Base-by-base conservation (phyloP, 1,284 basidiomycete species). In the Irpex sp. region DNA sequence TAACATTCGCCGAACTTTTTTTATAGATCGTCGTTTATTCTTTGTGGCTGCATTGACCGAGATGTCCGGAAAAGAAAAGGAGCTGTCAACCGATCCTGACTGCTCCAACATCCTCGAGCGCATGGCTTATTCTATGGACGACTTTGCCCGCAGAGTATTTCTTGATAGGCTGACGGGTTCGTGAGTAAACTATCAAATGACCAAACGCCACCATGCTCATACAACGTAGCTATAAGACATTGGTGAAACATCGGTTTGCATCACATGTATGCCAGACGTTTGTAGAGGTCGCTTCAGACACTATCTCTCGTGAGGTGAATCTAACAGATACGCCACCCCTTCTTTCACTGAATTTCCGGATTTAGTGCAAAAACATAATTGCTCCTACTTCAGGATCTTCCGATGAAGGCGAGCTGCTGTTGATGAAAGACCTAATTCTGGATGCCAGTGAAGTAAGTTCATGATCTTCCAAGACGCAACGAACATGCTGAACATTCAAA, bases 201-300 rank as follows among this genome's bases (percentile, higher is more conserved):
- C 36, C 54, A 4, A 17, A 17, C 7, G 33, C 26, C 53, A 31
- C 9, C 15, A 5, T 11, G 7, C 19, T 11, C 13, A 55, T 55
- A 11, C 1, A 11, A 8, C 15, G 6, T 62, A 93, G 91, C 15
- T 92, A 87, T 68, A 86, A 86, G 65, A 73, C 80, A 50, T 80
- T 97, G 15, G 79, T 87, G 43, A 85, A 81, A 69, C 92, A 97
- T 71, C 85, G 95, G 21, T 95, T 95, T 77, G 93, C 91, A 15
- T 95, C 93, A 26, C 95, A 97, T 83, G 95, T 97, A 7, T 89
- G 90, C 67, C 95, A 97, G 74, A 97, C 94, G 0, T 78, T 96
- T 66, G 82, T 97, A 67, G 83, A 83, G 3, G 83, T 94, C 5
- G 87, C 88, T 0, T 78, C 77, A n/a, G 83, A 89, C 54, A 94